Evolutionary conservation across 257 asterid species (phyloP), one percentile per base, ranked within the genome.

Genomic region (Catharanthus roseus): DNA sequence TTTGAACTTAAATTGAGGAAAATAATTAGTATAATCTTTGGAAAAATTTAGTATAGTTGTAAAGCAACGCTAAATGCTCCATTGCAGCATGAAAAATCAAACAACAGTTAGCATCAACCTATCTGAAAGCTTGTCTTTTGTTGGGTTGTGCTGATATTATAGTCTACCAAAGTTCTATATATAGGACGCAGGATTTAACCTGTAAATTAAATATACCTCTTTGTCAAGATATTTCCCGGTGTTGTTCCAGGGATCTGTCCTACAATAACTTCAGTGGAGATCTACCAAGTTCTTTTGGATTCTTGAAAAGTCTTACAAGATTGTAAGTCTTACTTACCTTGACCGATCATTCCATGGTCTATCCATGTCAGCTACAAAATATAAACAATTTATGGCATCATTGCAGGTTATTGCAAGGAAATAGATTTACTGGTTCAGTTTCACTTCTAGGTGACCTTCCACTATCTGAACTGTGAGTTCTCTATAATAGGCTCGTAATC

Each of bases 341-440:
- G 57, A 73, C 21, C 72, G 33, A 69, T 45, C 26, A 4, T 42
- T 57, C 60, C 21, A 7, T 42, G 16, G 16, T 9, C 5, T 50
- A 45, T 67, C 33, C 67, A n/a, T 56, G 50, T 65, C 57, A 55
- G 60, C 54, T 58, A 18, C 54, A 70, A 74, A 2, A 60, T 54
- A 41, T 51, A 56, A 70, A 51, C 61, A 64, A 72, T 51, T 53
- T 73, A 67, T 39, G 39, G 65, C 60, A 41, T 74, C 74, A 18
- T 75, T 77, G 70, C 89, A 93, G 99, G 91, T 87, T 78, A 41
- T 75, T 95, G 89, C 93, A 95, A 80, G 75, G 77, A 76, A 95
- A 95, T 73, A 83, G 80, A 73, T 85, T 91, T 62, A 89, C 96
- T 10, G 99, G 99, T 75, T 91, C 97, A 80, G 93, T 91, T 45